phyloP scores from a whole-genome alignment of 1,284 basidiomycete species.

The Hemileia vastatrix region DNA sequence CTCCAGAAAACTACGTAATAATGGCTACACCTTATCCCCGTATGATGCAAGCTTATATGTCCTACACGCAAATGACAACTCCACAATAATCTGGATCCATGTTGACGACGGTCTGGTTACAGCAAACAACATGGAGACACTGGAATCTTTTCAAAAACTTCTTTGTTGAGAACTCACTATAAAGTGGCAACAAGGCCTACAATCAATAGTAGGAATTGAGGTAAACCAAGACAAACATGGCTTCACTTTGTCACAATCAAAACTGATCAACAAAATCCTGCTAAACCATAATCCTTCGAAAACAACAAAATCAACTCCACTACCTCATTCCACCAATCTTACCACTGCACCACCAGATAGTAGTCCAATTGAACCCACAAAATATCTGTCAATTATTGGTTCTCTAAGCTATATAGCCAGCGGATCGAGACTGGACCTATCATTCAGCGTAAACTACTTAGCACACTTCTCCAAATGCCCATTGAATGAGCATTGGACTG shows the following conservation, averaged over 20 bases:
- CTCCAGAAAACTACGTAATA: rapidly evolving
- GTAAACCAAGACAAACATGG: not conserved
- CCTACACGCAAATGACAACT: not conserved
- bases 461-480: not conserved
- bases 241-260: not conserved
- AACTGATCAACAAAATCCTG: not conserved
- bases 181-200: not conserved
- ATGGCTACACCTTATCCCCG: not conserved
- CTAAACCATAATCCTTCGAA: not conserved
- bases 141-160: not conserved
- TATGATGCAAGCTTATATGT: not conserved
- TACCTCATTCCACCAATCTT: not conserved
- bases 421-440: constrained; percentile 2
- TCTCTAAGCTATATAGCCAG: not conserved
- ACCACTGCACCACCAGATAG: not conserved
- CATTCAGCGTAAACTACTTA: not conserved
- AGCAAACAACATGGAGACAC: not conserved
- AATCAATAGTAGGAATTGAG: not conserved
- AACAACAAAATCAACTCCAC: not conserved
- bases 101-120: not conserved
- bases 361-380: not conserved
- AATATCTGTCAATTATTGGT: not conserved
- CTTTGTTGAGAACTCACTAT: not conserved
- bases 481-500: not conserved
- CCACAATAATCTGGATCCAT: not conserved